phyloP scores from a whole-genome alignment of 2,329 filamentous ascomycete species.

The Cercospora citrullina region DNA sequence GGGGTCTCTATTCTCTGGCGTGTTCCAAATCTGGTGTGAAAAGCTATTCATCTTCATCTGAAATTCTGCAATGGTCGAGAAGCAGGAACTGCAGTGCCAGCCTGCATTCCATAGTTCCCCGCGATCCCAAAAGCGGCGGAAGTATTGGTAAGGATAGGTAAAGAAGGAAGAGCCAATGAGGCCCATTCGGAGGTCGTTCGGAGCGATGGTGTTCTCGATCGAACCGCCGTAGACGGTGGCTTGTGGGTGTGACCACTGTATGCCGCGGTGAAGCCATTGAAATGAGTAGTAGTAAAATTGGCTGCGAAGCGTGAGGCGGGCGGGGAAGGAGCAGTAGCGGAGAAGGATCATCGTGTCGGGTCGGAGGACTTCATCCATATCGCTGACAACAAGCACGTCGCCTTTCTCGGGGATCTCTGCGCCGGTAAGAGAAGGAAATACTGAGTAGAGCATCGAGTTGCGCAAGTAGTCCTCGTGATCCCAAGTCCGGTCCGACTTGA shows the following conservation, averaged over 20 bases:
- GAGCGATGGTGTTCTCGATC: conserved; percentile 50
- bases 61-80: conserved; percentile 56
- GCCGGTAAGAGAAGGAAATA: conserved; percentile 52
- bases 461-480: conserved; percentile 55
- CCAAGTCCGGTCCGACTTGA: conserved; percentile 47
- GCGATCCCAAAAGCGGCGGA: conserved; percentile 42
- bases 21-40: conserved; percentile 57
- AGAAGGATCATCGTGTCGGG: conserved; percentile 30
- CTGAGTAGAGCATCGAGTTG: conserved; percentile 60
- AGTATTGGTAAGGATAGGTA: conserved; percentile 43
- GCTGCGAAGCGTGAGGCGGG: conserved; percentile 31
- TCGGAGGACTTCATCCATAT: conserved; percentile 61
- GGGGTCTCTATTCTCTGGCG: conserved; percentile 49
- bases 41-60: conserved; percentile 59
- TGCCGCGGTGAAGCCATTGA: conserved; percentile 31
- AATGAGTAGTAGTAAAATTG: conserved; percentile 36
- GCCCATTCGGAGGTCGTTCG: conserved; percentile 55
- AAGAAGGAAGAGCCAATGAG: conserved; percentile 43
- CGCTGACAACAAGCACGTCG: conserved; percentile 61
- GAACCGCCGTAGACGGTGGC: conserved; percentile 56
- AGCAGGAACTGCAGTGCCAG: conserved; percentile 65
- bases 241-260: conserved; percentile 59
- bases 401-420: conserved; percentile 45
- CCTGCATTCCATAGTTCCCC: conserved; percentile 52
- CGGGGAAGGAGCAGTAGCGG: conserved; percentile 31